Conservation (phyloP, 2,329 filamentous ascomycete species). For the Pestalotiopsis sp. region DNA sequence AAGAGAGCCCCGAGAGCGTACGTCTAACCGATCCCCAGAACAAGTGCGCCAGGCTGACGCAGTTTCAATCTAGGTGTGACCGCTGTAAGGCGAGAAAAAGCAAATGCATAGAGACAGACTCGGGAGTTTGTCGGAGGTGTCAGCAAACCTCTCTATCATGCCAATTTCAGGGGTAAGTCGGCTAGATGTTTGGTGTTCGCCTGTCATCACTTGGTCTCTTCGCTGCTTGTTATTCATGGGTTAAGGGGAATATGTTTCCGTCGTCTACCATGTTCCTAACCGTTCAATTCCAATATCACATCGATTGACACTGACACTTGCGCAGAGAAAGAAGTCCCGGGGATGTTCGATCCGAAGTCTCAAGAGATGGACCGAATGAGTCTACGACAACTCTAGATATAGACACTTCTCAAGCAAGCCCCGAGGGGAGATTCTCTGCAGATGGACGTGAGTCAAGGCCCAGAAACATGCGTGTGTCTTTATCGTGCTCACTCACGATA, state of each 20-base stretch:
- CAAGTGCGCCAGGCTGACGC: background rate
- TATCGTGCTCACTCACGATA: background rate
- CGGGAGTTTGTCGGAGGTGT: slow-evolving; percentile 30
- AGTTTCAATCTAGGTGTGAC: slow-evolving; percentile 24
- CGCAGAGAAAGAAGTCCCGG: slow-evolving; percentile 6
- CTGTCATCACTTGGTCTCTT: too few species aligned
- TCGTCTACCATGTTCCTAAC: too few species aligned
- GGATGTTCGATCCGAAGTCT: background rate
- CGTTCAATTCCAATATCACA: background rate
- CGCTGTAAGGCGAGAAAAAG: slow-evolving; percentile 36
- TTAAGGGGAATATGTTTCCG: background rate
- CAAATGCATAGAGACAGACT: slow-evolving; percentile 30
- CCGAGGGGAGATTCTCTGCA: slow-evolving; percentile 10
- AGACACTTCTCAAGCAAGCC: background rate
- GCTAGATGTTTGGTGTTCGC: too few species aligned
- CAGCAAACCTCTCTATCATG: slow-evolving; percentile 22
- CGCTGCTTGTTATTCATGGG: too few species aligned
- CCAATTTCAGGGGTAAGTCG: slow-evolving; percentile 12
- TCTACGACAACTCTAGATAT: slow-evolving; percentile 10
- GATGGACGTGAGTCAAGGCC: slow-evolving; percentile 5
- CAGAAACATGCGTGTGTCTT: background rate
- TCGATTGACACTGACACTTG: background rate
- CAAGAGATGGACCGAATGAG: slow-evolving; percentile 8
- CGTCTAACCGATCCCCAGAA: background rate
- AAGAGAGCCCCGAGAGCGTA: slow-evolving; percentile 33